These are phyloP conservation scores for Leccinum incarnatum DNA, from an alignment of 768 basidiomycete species.

Conservation along the genomic window DNA sequence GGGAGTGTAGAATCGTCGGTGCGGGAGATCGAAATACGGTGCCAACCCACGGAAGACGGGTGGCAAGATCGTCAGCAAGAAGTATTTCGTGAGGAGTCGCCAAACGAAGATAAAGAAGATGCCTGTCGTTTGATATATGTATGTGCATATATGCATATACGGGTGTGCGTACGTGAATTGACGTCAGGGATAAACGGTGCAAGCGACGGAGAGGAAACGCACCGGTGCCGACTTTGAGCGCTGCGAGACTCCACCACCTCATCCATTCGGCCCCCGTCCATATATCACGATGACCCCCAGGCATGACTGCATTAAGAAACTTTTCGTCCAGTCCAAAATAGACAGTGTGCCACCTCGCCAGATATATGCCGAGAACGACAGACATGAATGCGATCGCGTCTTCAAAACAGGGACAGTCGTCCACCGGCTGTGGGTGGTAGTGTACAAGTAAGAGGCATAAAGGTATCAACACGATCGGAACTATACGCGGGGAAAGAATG, in stretches of 20 bases:
- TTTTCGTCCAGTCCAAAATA: conserved; percentile 40
- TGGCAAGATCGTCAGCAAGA: conserved; percentile 72
- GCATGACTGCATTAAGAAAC: conserved; percentile 44
- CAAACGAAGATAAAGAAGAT: conserved; percentile 79
- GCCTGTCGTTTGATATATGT: conserved; percentile 39
- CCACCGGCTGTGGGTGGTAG: conserved; percentile 90
- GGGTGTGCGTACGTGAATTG: not conserved
- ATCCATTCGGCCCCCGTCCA: conserved; percentile 33
- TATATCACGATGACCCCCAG: conserved; percentile 49
- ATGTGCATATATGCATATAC: not conserved
- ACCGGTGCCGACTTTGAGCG: conserved; percentile 44
- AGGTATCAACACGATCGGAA: conserved; percentile 60
- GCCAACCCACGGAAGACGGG: conserved; percentile 79
- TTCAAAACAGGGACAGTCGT: conserved; percentile 97
- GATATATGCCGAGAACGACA: conserved; percentile 70
- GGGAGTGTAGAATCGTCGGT: conserved; percentile 84
- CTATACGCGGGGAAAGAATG: conserved; percentile 23
- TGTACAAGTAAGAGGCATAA: conserved; percentile 76
- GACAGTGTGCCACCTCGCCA: conserved; percentile 63
- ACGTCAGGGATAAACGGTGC: not conserved
- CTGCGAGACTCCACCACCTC: conserved; percentile 38
- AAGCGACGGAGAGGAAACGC: conserved; percentile 6
- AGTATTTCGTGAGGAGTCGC: conserved; percentile 82
- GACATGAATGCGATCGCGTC: conserved; percentile 93
- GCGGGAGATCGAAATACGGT: conserved; percentile 67